Evolutionary conservation across 192 early-diverging fungal species (phyloP).

Genomic region (Allomyces javanicus): DNA sequence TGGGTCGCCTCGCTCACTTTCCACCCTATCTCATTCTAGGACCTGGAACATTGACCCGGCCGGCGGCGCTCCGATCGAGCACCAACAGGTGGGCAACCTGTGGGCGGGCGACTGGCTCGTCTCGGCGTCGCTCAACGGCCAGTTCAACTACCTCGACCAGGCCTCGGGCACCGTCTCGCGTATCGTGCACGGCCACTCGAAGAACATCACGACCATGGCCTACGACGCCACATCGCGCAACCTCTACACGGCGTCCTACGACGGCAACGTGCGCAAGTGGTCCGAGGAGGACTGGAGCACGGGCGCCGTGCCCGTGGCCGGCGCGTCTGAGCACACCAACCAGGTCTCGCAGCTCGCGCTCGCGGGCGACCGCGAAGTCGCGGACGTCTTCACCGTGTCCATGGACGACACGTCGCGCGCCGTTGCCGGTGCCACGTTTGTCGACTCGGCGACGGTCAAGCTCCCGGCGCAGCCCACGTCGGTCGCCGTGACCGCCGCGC

Average conservation of each 20-base stretch:
- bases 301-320: slow-evolving; percentile 10
- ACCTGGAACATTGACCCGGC: slow-evolving; percentile 26
- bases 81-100: slow-evolving; percentile 86
- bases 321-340: slow-evolving; percentile 11
- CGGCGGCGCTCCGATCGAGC: slow-evolving; percentile 19
- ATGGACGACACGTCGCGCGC: slow-evolving; percentile 17
- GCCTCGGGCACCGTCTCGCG: slow-evolving; percentile 25
- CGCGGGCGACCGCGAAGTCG: neutral
- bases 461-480: slow-evolving; percentile 13
- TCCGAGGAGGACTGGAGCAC: slow-evolving; percentile 14
- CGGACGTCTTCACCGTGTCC: slow-evolving; percentile 9
- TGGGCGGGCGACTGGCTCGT: slow-evolving; percentile 63
- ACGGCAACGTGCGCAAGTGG: slow-evolving; percentile 7
- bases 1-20: neutral
- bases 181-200: slow-evolving; percentile 44
- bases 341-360: slow-evolving; percentile 1
- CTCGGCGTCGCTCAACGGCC: slow-evolving; percentile 62
- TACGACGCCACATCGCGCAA: slow-evolving; percentile 35
- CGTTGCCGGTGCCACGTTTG: slow-evolving; percentile 1
- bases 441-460: slow-evolving; percentile 6
- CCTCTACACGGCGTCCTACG: slow-evolving; percentile 45
- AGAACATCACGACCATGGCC: slow-evolving; percentile 48
- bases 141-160: slow-evolving; percentile 65
- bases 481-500: slow-evolving; percentile 5
- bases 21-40: slow-evolving; percentile 5